Evolutionary conservation across 176 grass and related monocot species (phyloP).

Genomic region (Hordeum marinum): DNA sequence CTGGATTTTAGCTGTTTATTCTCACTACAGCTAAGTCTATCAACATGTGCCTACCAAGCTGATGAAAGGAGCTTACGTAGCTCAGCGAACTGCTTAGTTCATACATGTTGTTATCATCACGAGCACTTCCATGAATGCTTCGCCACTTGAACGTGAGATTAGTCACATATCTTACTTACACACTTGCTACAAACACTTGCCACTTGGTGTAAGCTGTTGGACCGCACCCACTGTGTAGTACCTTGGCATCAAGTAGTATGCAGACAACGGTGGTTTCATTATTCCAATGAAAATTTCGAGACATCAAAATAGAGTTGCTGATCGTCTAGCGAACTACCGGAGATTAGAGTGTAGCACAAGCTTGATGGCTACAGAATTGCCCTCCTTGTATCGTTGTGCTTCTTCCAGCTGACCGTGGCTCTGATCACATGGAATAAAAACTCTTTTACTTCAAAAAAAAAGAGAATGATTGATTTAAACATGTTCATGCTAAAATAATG

Average conservation of each 20-base stretch:
- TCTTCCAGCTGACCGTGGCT: too few species aligned
- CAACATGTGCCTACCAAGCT: conserved; percentile 26
- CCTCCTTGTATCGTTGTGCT: too few species aligned
- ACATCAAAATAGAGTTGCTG: too few species aligned
- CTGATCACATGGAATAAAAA: too few species aligned
- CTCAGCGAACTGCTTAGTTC: conserved; percentile 13
- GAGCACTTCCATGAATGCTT: conserved; percentile 14
- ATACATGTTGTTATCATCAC: conserved; percentile 29
- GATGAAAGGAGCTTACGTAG: conserved; percentile 27
- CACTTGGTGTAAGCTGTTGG: too few species aligned
- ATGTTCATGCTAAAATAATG: not conserved
- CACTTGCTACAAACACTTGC: too few species aligned
- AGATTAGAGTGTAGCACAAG: too few species aligned
- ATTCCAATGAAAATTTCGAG: too few species aligned
- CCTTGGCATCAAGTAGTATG: conserved; percentile 2
- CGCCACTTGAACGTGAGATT: not conserved
- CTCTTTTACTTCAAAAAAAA: too few species aligned
- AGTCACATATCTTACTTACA: too few species aligned
- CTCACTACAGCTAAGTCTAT: conserved; percentile 34
- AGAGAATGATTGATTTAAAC: not conserved
- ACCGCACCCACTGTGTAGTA: not conserved
- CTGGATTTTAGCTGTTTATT: conserved; percentile 31
- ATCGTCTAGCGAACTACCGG: too few species aligned
- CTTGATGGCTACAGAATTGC: too few species aligned
- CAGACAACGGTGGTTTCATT: not conserved